Evolutionary conservation across 345 rosid genomes (phyloP).

Genomic region (Populus deltoides): DNA sequence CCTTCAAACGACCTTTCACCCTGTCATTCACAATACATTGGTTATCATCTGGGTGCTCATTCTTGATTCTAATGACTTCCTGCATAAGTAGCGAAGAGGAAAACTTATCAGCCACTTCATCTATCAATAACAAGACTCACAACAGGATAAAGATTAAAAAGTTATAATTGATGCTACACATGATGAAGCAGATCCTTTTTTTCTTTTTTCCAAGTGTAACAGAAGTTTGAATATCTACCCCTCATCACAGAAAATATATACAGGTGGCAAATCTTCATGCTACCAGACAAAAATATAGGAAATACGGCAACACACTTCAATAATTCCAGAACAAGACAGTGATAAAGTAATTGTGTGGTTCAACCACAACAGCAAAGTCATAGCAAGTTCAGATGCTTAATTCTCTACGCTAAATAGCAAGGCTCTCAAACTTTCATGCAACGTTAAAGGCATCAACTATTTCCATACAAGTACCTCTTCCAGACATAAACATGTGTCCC

Average conservation of each 20-base stretch:
- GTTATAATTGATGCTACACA: not conserved
- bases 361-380: not conserved
- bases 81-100: slow-evolving; percentile 36
- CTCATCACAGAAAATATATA: not conserved
- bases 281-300: not conserved
- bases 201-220: not conserved
- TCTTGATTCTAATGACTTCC: slow-evolving; percentile 89
- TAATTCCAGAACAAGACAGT: not conserved
- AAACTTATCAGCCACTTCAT: not conserved
- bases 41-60: slow-evolving; percentile 89
- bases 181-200: not conserved
- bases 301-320: not conserved
- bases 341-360: not conserved
- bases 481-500: not conserved
- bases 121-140: not conserved
- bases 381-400: not conserved
- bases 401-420: not conserved
- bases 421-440: not conserved
- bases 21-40: slow-evolving; percentile 86
- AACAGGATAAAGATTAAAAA: not conserved
- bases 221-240: not conserved
- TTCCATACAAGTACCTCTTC: not conserved
- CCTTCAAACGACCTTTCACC: slow-evolving; percentile 94
- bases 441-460: not conserved
- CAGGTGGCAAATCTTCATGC: not conserved